Base-by-base conservation (phyloP, 306 rosid genomes). In the Dryas drummondii region DNA sequence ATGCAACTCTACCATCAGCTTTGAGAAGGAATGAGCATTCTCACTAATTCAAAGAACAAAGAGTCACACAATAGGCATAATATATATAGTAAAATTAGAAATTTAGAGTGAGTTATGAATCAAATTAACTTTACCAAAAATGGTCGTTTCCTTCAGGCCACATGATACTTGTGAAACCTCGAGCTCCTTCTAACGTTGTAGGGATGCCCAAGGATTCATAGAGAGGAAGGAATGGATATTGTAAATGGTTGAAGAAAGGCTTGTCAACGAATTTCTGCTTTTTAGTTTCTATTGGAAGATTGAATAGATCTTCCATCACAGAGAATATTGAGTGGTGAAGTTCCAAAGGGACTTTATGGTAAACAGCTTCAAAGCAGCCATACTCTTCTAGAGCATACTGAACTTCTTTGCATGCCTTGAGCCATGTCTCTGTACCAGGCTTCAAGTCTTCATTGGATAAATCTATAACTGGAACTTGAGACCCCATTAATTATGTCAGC, bases 351-450 rank as follows among this genome's bases (percentile, higher is more conserved):
- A 71, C 85, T 78, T 84, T 71, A 16, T 86, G 73, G 54, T 70
- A 89, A 63, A 72, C 37, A 56, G 70, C 86, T 40, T 82, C 76
- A 50, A 92, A 86, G 54, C 84, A 86, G 16, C 97, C 96, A 41
- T 74, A 56, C 57, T 92, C 85, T 81, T 89, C 97, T 0, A 92
- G 60, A 4, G 88, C 90, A 27, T 68, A 1, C 3, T 82, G 51
- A 54, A 92, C 79, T 2, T 76, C 76, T n/a, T 46, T 59, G 81
- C 91, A 49, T 2, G 80, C 27, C 12, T 61, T 51, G 26, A 62
- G n/a, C 97, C 97, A 85, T 26, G 83, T 64, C 32, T 59, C 69
- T 4, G 86, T 82, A 22, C 91, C 91, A 40, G 75, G 83, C 68
- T 80, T 79, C 83, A 82, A 26, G n/a, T 79, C 77, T 53, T 82